Evolutionary conservation across 208 protist species (phyloP), one percentile per base, ranked within the genome.

Genomic region (Porcisia hertigi): DNA sequence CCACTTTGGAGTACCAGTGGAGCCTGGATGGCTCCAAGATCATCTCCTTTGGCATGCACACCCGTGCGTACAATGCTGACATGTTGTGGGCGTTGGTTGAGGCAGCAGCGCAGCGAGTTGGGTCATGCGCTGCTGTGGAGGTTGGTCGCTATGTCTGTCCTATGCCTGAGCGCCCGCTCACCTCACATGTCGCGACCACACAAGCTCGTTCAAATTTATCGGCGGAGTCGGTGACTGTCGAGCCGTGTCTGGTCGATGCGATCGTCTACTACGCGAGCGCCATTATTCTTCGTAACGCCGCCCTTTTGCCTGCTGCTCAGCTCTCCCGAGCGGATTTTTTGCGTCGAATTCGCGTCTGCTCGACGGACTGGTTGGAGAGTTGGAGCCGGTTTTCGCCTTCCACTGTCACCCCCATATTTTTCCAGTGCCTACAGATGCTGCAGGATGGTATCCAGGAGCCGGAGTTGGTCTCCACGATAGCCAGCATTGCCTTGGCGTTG

Each of bases 241-340:
- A 89, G 83, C 70, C 73, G 14, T 81, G 75, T 70, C 52, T 86
- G 58, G 69, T 88, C 41, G 80, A 83, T n/a, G 92, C 88, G n/a
- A 77, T 96, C 14, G 70, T 92, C 3, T 90, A 91, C 78, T 95
- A 93, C 80, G 86, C 90, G 14, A 95, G 89, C 69, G 83, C 85
- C 41, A 73, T 97, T 34, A 73, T 94, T 52, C 87, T 94, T 74
- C 79, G 82, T 66, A 93, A 88, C 83, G 85, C 72, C 1, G 80
- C 88, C 3, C 36, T 73, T 9, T 71, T 92, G 60, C 64, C 74
- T 43, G 79, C 86, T 6, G 52, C 83, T 16, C 62, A 88, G 49
- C 79, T 97, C 52, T 55, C 66, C 53, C 73, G 85, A 30, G 59
- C 67, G 3, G 64, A n/a, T 14, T 79, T 93, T 1, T 69, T 97